Conservation (phyloP, 2,329 filamentous ascomycete genomes). For the Balansia obtecta region DNA sequence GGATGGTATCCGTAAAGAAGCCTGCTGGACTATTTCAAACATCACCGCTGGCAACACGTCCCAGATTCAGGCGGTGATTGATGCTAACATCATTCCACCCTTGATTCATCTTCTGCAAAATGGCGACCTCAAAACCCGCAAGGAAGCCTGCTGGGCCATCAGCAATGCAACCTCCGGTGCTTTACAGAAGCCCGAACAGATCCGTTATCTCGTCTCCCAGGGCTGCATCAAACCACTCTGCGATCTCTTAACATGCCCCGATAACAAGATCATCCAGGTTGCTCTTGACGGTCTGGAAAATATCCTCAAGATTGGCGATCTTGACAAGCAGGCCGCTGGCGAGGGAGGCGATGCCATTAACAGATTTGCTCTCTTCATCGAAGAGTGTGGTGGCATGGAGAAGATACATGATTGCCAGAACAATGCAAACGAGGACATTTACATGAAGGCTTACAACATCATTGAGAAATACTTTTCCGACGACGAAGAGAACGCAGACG, state of each 20-base stretch:
- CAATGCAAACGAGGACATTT: constrained; percentile 99
- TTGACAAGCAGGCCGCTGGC: constrained; percentile 85
- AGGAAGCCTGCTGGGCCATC: constrained; percentile 99
- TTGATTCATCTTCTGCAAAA: constrained; percentile 93
- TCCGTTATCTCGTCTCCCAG: constrained; percentile 83
- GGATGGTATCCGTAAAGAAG: constrained; percentile 97
- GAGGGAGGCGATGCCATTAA: constrained; percentile 73
- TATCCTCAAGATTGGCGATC: constrained; percentile 97
- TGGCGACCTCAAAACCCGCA: constrained; percentile 96
- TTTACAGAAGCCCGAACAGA: constrained; percentile 97
- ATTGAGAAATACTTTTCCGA: constrained; percentile 99
- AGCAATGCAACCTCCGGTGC: constrained; percentile 96
- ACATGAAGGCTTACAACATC: constrained; percentile 99
- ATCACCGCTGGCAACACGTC: constrained; percentile 96
- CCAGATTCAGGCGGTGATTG: constrained; percentile 93
- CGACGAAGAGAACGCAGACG: constrained; percentile 87
- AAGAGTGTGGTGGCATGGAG: constrained; percentile 98
- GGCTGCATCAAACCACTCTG: constrained; percentile 97
- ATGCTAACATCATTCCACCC: constrained; percentile 92
- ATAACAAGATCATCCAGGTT: constrained; percentile 99
- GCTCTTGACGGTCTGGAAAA: constrained; percentile 96
- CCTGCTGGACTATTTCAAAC: constrained; percentile 99
- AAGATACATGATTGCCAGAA: constrained; percentile 99
- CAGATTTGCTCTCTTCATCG: constrained; percentile 94
- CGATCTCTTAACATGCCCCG: constrained; percentile 86